phyloP scores from a whole-genome alignment of 2,329 filamentous ascomycete genomes.

The Thermomyces lanuginosus region DNA sequence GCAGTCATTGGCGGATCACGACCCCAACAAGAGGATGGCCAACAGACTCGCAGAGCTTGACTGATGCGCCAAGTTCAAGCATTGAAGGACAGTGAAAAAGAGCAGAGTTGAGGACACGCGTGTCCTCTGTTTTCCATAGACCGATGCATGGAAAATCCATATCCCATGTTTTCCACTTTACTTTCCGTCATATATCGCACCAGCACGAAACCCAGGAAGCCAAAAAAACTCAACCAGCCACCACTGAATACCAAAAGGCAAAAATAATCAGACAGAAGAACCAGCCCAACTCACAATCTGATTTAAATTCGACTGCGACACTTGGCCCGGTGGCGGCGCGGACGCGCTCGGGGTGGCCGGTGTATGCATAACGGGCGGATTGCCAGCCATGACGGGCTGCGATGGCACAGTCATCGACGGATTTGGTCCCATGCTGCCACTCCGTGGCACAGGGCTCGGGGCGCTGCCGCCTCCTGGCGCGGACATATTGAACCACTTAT shows the following conservation, averaged over 20 bases:
- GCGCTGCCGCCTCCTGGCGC: slow-evolving; percentile 29
- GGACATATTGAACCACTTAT: slow-evolving; percentile 31
- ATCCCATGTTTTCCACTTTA: slow-evolving; percentile 2
- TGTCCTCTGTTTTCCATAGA: not conserved
- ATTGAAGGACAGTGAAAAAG: no score
- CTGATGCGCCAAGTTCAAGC: no score
- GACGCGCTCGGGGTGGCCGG: slow-evolving; percentile 21
- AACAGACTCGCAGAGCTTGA: no score
- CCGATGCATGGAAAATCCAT: not conserved
- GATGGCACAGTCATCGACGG: slow-evolving; percentile 31
- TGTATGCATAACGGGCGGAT: slow-evolving; percentile 27
- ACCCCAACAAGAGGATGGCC: no score
- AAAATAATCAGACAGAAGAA: slow-evolving; percentile 4
- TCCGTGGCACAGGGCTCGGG: slow-evolving; percentile 33
- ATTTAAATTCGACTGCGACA: slow-evolving; percentile 81
- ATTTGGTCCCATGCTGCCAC: slow-evolving; percentile 33
- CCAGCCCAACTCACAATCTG: slow-evolving; percentile 60
- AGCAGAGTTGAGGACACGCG: no score
- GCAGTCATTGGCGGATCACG: no score
- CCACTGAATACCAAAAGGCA: no score
- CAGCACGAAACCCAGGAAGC: slow-evolving; percentile 3
- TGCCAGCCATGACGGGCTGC: slow-evolving; percentile 32
- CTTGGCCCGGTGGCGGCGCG: slow-evolving; percentile 24
- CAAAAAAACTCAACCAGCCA: slow-evolving; percentile 2
- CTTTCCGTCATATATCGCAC: slow-evolving; percentile 1